phyloP scores from a whole-genome alignment of 208 protist genomes.

The Zelonia costaricensis region DNA sequence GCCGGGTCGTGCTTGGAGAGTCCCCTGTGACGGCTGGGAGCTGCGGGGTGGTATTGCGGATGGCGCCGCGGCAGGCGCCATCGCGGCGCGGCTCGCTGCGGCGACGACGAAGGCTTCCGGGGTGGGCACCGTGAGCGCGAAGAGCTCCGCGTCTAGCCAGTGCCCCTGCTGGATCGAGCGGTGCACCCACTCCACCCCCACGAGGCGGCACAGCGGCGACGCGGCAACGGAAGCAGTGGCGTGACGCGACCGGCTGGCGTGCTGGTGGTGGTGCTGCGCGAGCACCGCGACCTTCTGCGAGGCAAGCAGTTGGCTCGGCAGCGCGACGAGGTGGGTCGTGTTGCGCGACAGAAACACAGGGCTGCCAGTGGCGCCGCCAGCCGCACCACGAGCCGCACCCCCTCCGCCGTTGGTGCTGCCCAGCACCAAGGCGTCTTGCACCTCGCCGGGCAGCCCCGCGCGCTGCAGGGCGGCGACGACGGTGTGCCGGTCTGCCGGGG shows the following conservation, averaged over 20 bases:
- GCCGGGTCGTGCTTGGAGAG: not conserved
- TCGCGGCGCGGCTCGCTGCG: not conserved
- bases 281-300: constrained; percentile 44
- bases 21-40: not conserved
- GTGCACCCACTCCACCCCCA: constrained; percentile 57
- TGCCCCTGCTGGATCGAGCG: constrained; percentile 34
- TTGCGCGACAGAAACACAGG: constrained; percentile 8
- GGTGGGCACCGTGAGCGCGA: constrained; percentile 35
- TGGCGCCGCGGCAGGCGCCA: not conserved
- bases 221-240: not conserved
- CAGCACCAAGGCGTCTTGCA: constrained; percentile 50
- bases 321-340: constrained; percentile 65
- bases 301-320: constrained; percentile 12
- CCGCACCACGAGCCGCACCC: not conserved
- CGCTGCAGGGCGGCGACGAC: constrained; percentile 28
- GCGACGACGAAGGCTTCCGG: constrained; percentile 22
- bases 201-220: constrained; percentile 37
- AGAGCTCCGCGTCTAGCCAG: constrained; percentile 58
- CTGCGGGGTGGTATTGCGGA: not conserved
- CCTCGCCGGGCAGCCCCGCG: constrained; percentile 27
- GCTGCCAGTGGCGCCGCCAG: not conserved
- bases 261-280: constrained; percentile 8
- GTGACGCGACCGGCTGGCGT: constrained; percentile 3
- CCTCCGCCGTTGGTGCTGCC: constrained; percentile 3
- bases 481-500: constrained; percentile 26